phyloP scores from a whole-genome alignment of 2,329 filamentous ascomycete genomes.

The Amphichorda felina region DNA sequence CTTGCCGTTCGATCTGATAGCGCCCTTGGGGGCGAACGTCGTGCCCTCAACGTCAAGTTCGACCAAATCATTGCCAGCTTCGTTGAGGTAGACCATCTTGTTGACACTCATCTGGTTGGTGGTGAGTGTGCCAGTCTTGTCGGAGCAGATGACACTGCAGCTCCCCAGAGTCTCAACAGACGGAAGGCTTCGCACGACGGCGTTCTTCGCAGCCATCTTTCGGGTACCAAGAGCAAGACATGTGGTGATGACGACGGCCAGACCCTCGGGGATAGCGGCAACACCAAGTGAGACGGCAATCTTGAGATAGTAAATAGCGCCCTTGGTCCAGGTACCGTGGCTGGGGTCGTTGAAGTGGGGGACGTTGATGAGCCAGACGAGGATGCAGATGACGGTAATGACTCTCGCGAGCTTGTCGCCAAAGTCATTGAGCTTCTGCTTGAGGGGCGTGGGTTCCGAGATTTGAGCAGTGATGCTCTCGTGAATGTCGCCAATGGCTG shows the following conservation, averaged over 20 bases:
- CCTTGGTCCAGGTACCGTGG: slow-evolving; percentile 89
- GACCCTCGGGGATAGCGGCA: slow-evolving; percentile 91
- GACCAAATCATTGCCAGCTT: slow-evolving; percentile 61
- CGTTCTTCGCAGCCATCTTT: slow-evolving; percentile 98
- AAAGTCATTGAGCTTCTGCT: slow-evolving; percentile 98
- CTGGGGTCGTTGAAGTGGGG: slow-evolving; percentile 92
- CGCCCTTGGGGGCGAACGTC: slow-evolving; percentile 77
- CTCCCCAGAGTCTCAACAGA: slow-evolving; percentile 97
- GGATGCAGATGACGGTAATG: slow-evolving; percentile 89
- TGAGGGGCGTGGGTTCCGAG: slow-evolving; percentile 90
- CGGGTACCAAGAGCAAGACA: slow-evolving; percentile 91
- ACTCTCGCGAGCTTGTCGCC: slow-evolving; percentile 94
- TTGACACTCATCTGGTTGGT: slow-evolving; percentile 99
- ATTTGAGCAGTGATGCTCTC: slow-evolving; percentile 98
- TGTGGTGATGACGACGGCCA: slow-evolving; percentile 98
- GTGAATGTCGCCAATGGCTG: slow-evolving; percentile 96
- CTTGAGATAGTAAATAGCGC: slow-evolving; percentile 98
- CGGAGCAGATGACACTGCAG: slow-evolving; percentile 98
- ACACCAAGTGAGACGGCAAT: slow-evolving; percentile 97
- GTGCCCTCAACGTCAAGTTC: slow-evolving; percentile 87
- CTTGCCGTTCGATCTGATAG: slow-evolving; percentile 58
- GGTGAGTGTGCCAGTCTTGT: slow-evolving; percentile 96
- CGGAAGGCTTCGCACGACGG: slow-evolving; percentile 87
- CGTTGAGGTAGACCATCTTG: slow-evolving; percentile 76
- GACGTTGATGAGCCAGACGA: slow-evolving; percentile 98